Percentiles rank a stretch among this genome's conserved stretches.
These are phyloP conservation scores for Penicillium egyptiacum DNA, from an alignment of 495 filamentous ascomycete species.

Conservation along the genomic window DNA sequence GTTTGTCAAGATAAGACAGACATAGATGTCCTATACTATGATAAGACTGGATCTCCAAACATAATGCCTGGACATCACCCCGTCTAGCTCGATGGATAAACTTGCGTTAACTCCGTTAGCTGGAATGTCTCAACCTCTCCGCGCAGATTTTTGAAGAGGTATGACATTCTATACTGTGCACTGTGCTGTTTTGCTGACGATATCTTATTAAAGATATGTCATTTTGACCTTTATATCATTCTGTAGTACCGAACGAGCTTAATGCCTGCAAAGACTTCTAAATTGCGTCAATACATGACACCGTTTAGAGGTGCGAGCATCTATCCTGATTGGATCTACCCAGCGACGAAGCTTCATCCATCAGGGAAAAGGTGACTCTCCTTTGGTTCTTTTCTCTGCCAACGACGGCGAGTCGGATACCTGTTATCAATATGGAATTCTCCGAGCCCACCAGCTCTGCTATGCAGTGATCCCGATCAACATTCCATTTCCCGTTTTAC, in stretches of 20 bases:
- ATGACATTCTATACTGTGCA: background rate
- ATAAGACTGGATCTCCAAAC: background rate
- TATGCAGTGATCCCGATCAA: conserved; percentile 13
- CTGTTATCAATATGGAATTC: background rate
- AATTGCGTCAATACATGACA: background rate
- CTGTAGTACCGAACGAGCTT: background rate
- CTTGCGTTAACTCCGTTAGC: background rate
- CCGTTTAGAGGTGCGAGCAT: background rate
- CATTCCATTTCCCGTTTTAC: conserved; percentile 18
- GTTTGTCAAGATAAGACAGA: background rate
- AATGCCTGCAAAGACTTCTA: background rate
- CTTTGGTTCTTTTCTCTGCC: background rate
- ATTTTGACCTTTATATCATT: background rate
- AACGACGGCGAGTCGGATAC: conserved; percentile 1
- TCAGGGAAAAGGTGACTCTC: background rate
- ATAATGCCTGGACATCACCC: background rate
- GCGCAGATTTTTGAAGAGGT: no score
- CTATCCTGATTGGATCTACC: background rate
- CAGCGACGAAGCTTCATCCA: background rate
- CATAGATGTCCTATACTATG: background rate
- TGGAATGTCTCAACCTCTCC: conserved; percentile 2
- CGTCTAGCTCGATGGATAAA: background rate
- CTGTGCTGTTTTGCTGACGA: background rate
- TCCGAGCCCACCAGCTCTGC: conserved; percentile 3
- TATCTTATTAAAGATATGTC: background rate